A percentile compares a stretch with the other conserved stretches of the same genome.
These are phyloP conservation scores for Orbilia ellipsospora DNA, from an alignment of 2,329 filamentous ascomycete genomes.

Conservation along the genomic window DNA sequence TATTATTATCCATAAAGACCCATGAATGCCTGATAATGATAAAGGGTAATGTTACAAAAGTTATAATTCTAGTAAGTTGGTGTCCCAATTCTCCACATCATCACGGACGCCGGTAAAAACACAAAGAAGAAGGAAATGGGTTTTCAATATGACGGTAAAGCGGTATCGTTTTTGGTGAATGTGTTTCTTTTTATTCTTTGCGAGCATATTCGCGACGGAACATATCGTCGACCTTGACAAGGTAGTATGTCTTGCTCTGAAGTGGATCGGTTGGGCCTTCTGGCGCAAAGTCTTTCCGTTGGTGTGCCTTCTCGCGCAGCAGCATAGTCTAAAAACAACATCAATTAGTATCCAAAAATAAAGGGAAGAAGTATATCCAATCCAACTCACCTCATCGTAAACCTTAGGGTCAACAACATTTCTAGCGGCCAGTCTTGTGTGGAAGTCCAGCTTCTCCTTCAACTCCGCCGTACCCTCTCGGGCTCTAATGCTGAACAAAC, in stretches of 20 bases:
- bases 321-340: conserved; percentile 74
- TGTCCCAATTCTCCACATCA: conserved; percentile 26
- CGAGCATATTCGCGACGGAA: conserved; percentile 82
- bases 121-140: conserved; percentile 19
- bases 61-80: conserved; percentile 33
- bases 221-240: conserved; percentile 84
- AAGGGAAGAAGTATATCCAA: not conserved
- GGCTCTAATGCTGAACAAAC: conserved; percentile 78
- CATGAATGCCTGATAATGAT: conserved; percentile 33
- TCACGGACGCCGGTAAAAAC: conserved; percentile 37
- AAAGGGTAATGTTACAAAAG: conserved; percentile 46
- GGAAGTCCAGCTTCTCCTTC: conserved; percentile 75
- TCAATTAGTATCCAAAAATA: conserved; percentile 15
- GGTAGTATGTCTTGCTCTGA: conserved; percentile 77
- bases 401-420: conserved; percentile 75
- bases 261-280: conserved; percentile 76
- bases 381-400: conserved; percentile 75
- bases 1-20: conserved; percentile 16
- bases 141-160: conserved; percentile 14
- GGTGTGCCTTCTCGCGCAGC: conserved; percentile 82
- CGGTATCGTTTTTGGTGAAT: not conserved
- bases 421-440: conserved; percentile 74
- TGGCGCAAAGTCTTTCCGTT: conserved; percentile 81
- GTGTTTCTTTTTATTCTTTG: conserved; percentile 70
- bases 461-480: conserved; percentile 77